phyloP scores from a whole-genome alignment of 2,329 filamentous ascomycete genomes.

The Gnomoniopsis sp. region DNA sequence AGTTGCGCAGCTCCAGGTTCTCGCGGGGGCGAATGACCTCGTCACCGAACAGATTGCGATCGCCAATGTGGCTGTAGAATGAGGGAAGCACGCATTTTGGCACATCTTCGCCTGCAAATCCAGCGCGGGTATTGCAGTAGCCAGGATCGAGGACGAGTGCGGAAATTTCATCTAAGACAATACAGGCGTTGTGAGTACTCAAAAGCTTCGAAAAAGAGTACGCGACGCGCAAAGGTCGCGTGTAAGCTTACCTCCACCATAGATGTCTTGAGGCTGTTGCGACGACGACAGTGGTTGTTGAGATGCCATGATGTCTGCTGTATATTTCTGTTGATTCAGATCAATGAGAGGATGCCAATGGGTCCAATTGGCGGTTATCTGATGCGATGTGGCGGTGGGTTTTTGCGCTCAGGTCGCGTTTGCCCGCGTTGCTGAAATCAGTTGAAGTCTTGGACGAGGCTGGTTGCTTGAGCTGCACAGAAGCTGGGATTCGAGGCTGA shows the following conservation, averaged over 20 bases:
- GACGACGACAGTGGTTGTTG: slow-evolving; percentile 52
- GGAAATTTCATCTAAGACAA: slow-evolving; percentile 80
- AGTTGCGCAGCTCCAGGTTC: slow-evolving; percentile 82
- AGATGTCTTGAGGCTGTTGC: slow-evolving; percentile 59
- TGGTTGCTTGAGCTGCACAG: not conserved
- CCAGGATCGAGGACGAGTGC: slow-evolving; percentile 95
- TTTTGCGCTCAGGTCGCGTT: slow-evolving; percentile 1
- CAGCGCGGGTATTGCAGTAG: slow-evolving; percentile 85
- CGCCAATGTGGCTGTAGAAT: slow-evolving; percentile 69
- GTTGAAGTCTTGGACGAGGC: not conserved
- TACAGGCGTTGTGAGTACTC: slow-evolving; percentile 18
- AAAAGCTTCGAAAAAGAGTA: slow-evolving; percentile 2
- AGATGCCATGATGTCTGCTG: slow-evolving; percentile 42
- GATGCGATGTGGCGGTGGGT: slow-evolving; percentile 8
- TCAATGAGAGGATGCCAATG: not conserved
- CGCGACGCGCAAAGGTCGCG: slow-evolving; percentile 18
- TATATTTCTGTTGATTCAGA: slow-evolving; percentile 14
- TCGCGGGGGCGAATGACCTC: slow-evolving; percentile 77
- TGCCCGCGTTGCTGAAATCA: not conserved
- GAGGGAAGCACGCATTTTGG: slow-evolving; percentile 92
- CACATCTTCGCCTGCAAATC: slow-evolving; percentile 95
- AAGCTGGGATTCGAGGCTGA: not conserved
- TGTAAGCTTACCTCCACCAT: slow-evolving; percentile 53
- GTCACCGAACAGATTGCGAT: slow-evolving; percentile 75
- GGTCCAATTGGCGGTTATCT: not conserved